phyloP scores from a whole-genome alignment of 2,329 filamentous ascomycete species.

The Hansfordia pulvinata region DNA sequence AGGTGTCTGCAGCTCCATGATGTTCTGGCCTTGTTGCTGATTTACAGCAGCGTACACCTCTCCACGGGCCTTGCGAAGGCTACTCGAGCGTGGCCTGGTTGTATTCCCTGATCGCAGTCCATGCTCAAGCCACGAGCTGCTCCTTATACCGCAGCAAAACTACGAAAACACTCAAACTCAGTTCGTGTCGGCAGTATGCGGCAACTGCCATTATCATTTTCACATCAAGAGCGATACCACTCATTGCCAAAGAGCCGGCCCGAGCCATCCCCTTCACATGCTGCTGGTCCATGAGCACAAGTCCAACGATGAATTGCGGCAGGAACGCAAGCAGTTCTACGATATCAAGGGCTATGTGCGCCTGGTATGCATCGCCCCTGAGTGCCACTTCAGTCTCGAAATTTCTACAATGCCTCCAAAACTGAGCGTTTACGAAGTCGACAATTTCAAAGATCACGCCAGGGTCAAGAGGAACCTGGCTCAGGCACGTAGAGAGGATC shows the following conservation, averaged over 20 bases:
- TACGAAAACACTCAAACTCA: conserved; percentile 3
- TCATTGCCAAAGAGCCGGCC: conserved; percentile 2
- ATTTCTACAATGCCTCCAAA: conserved; percentile 30
- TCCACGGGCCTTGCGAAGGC: conserved; percentile 12
- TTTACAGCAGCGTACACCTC: conserved; percentile 16
- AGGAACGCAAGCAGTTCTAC: conserved; percentile 4
- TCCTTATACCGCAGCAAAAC: conserved; percentile 9
- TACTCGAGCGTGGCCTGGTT: conserved; percentile 9
- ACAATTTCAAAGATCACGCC: conserved; percentile 28
- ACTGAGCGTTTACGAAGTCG: conserved; percentile 26
- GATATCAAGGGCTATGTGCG: conserved; percentile 6
- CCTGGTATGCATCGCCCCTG: conserved; percentile 12
- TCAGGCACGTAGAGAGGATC: conserved; percentile 27
- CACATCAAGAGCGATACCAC: conserved; percentile 10
- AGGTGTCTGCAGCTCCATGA: too few relatives aligned
- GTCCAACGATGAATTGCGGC: conserved; percentile 3
- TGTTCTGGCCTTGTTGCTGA: too few relatives aligned
- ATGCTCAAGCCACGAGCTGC: conserved; percentile 13
- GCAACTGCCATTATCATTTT: conserved; percentile 14
- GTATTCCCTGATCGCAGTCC: conserved; percentile 6
- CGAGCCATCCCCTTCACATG: conserved; percentile 14
- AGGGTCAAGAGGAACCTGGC: conserved; percentile 26
- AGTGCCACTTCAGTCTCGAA: conserved; percentile 27
- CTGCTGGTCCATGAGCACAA: conserved; percentile 9
- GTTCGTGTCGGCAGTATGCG: conserved; percentile 14